Conservation (phyloP, 164 flowering plant species). For the Nelumbo lutea region DNA sequence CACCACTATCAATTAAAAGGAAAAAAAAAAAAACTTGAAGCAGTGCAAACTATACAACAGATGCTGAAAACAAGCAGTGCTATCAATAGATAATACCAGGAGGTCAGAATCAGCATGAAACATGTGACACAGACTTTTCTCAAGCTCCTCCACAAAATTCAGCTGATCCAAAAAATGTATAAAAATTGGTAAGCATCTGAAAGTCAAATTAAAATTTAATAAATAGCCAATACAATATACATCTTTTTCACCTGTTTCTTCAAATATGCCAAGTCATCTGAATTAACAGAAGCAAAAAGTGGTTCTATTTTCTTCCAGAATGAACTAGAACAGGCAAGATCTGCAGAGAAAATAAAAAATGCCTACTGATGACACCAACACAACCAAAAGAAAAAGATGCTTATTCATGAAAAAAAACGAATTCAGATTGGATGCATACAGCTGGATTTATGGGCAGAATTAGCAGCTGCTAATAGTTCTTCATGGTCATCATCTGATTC, state of each 20-base stretch:
- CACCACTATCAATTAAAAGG: no score
- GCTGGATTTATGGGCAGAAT: constrained; percentile 40
- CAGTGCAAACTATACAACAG: not conserved
- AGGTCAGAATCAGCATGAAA: constrained; percentile 15
- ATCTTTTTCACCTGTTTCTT: constrained; percentile 46
- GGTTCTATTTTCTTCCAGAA: constrained; percentile 81
- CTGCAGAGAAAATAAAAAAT: constrained; percentile 28
- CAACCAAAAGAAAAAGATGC: not conserved
- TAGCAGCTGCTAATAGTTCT: constrained; percentile 54
- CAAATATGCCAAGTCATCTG: constrained; percentile 48
- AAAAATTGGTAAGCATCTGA: not conserved
- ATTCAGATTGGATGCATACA: constrained; percentile 26
- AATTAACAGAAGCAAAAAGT: constrained; percentile 39
- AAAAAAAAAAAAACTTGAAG: no score
- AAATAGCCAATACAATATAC: not conserved
- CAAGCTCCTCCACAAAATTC: constrained; percentile 27
- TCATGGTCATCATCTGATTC: constrained; percentile 62
- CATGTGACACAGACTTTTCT: constrained; percentile 24
- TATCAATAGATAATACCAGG: constrained; percentile 22
- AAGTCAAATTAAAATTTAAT: not conserved
- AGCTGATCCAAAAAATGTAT: constrained; percentile 20
- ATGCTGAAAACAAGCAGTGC: constrained; percentile 3
- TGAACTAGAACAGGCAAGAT: constrained; percentile 46
- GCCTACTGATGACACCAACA: not conserved
- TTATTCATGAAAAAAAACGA: not conserved